A percentile compares a stretch with the other conserved stretches of the same genome.
These are phyloP conservation scores for Anisodus acutangulus DNA, from an alignment of 257 asterid genomes.

Conservation along the genomic window DNA sequence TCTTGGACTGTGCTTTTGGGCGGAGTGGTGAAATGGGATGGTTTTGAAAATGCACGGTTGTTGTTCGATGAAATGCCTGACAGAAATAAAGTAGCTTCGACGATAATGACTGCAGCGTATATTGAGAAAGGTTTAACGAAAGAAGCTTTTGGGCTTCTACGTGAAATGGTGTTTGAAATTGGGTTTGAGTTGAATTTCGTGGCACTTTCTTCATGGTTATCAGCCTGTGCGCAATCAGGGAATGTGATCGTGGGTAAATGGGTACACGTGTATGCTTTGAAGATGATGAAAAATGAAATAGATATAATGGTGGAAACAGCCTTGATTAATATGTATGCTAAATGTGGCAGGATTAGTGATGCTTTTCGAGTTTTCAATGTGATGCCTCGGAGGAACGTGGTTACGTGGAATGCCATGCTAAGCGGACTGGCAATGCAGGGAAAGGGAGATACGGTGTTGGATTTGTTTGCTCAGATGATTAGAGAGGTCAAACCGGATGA, in stretches of 20 bases:
- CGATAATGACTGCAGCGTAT: slow-evolving; percentile 56
- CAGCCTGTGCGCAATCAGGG: slow-evolving; percentile 71
- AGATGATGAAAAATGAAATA: slow-evolving; percentile 34
- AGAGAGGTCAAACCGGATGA: slow-evolving; percentile 66
- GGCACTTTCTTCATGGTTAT: slow-evolving; percentile 59
- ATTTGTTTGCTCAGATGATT: slow-evolving; percentile 64
- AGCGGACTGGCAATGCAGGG: slow-evolving; percentile 90
- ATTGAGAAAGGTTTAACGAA: slow-evolving; percentile 55
- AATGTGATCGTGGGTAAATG: slow-evolving; percentile 65
- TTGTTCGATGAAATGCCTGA: slow-evolving; percentile 74
- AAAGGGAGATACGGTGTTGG: slow-evolving; percentile 53
- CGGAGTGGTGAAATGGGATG: slow-evolving; percentile 67
- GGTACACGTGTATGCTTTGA: slow-evolving; percentile 64
- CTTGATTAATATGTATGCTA: slow-evolving; percentile 84
- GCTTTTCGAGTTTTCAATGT: slow-evolving; percentile 57
- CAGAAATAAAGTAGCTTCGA: slow-evolving; percentile 77
- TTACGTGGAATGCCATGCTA: slow-evolving; percentile 77
- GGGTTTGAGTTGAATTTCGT: slow-evolving; percentile 52
- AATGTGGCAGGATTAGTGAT: slow-evolving; percentile 65
- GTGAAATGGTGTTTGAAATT: slow-evolving; percentile 53
- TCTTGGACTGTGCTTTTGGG: slow-evolving; percentile 82
- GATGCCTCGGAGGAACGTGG: slow-evolving; percentile 52
- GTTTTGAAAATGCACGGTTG: slow-evolving; percentile 55
- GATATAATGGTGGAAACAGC: slow-evolving; percentile 63
- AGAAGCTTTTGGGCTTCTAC: slow-evolving; percentile 61